Evolutionary conservation across 2,329 filamentous ascomycete genomes (phyloP), one percentile per base, ranked within the genome.

Genomic region (Fusarium sp.): DNA sequence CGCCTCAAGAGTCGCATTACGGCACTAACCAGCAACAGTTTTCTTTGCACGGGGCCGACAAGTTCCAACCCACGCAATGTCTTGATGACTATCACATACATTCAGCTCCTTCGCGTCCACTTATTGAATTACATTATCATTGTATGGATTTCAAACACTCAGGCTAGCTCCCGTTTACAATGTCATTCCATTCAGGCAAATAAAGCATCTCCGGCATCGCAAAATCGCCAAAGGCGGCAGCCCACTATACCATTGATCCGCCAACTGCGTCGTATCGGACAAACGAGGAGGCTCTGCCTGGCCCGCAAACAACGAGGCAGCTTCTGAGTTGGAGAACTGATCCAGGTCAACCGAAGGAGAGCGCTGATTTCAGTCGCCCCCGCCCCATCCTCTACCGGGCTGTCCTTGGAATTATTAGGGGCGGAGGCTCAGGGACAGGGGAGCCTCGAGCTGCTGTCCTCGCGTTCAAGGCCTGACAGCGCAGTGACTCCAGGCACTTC

Each of bases 381-480:
- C 30, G 34, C 23, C 56, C 35, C 35, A 32, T 58, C 35, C 25
- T 52, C 48, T 32, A 32, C 27, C 20, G 27, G 3, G 48, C 27
- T n/a, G 35, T 13, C 7, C 23, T 27, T 20, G 23, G 16, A 25
- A 37, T 27, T 37, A 27, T 27, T 27, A n/a, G 34, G 16, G 56
- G 34, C 5, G 27, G 10, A 32, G 18, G 35, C 32, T 37, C 23
- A 30, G 25, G 20, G 35, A 30, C 35, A 16, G 60, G 25, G 14
- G 50, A 57, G 52, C 25, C n/a, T 34, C 14, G 66, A n/a, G 43
- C 52, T 9, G 23, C 27, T 25, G 32, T 34, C 39, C 66, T 59
- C n/a, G 60, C 66, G 25, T 48, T 56, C 35, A 63, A 59, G 7
- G 60, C 66, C 39, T 68, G 66, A 18, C 25, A 23, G 14, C 66